These are phyloP conservation scores for Lindgomyces ingoldianus DNA, from an alignment of 495 filamentous ascomycete genomes.

Conservation along the genomic window DNA sequence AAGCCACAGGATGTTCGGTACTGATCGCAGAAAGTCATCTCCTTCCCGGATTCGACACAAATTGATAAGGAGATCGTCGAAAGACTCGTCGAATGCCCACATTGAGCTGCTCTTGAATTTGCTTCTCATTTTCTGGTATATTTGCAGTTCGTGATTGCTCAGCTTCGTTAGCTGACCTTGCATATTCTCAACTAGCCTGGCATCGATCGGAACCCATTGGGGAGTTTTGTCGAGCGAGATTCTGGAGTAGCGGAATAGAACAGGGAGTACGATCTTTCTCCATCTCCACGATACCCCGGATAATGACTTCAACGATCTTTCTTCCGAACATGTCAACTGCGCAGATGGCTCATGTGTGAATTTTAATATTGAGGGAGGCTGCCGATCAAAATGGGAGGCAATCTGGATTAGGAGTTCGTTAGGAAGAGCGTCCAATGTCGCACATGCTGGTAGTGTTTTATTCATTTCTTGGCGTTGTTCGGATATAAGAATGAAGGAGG, in stretches of 20 bases:
- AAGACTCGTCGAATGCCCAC: slow-evolving; percentile 24
- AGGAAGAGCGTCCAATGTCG: slow-evolving; percentile 26
- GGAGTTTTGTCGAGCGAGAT: slow-evolving; percentile 20
- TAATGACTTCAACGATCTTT: slow-evolving; percentile 24
- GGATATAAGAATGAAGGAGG: neutral
- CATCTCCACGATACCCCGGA: slow-evolving; percentile 27
- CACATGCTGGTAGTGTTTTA: neutral
- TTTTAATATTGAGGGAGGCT: slow-evolving; percentile 26
- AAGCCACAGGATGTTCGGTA: slow-evolving; percentile 19
- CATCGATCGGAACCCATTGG: slow-evolving; percentile 36
- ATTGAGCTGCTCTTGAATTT: slow-evolving; percentile 28
- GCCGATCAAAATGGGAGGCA: slow-evolving; percentile 17
- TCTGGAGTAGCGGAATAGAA: slow-evolving; percentile 28
- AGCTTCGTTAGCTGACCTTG: slow-evolving; percentile 21
- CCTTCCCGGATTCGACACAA: slow-evolving; percentile 25
- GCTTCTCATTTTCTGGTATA: slow-evolving; percentile 31
- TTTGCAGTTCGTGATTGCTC: slow-evolving; percentile 28
- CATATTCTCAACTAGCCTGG: slow-evolving; percentile 28
- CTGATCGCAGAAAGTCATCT: slow-evolving; percentile 25
- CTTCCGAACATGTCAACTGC: slow-evolving; percentile 12
- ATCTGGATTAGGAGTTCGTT: slow-evolving; percentile 37
- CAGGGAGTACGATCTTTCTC: slow-evolving; percentile 29
- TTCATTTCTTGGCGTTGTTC: neutral
- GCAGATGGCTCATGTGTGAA: slow-evolving; percentile 32
- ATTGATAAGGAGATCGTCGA: slow-evolving; percentile 29